These are phyloP conservation scores for Parathielavia hyrcaniae DNA, from an alignment of 495 filamentous ascomycete species.

Conservation along the genomic window DNA sequence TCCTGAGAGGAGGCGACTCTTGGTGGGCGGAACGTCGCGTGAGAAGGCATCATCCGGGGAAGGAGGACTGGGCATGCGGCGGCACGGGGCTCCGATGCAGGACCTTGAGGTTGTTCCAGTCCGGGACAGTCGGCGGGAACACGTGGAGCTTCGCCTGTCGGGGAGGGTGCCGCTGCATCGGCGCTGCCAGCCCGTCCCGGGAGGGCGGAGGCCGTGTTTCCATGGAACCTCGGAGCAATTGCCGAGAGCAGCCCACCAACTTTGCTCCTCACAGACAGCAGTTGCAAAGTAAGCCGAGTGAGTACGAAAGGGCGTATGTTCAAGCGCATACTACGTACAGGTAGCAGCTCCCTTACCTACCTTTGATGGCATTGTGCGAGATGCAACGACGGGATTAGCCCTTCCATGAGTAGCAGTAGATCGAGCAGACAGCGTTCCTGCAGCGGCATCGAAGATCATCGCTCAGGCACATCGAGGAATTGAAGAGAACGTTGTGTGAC, in stretches of 20 bases:
- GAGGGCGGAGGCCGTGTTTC: slow-evolving; percentile 7
- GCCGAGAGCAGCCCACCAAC: slow-evolving; percentile 3
- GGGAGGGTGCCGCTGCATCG: background rate
- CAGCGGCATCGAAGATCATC: no score
- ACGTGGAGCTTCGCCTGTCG: slow-evolving; percentile 9
- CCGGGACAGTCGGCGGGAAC: slow-evolving; percentile 33
- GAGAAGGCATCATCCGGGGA: slow-evolving; percentile 35
- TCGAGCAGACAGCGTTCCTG: no score
- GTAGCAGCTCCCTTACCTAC: no score
- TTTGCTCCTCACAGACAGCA: background rate
- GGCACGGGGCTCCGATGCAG: slow-evolving; percentile 58
- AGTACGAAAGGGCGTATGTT: no score
- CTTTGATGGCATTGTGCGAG: no score
- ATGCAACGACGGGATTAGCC: no score
- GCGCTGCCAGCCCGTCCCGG: slow-evolving; percentile 3
- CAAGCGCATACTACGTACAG: no score
- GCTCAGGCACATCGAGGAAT: no score
- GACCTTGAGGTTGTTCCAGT: slow-evolving; percentile 56
- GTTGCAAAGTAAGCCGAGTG: no score
- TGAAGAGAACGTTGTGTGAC: no score
- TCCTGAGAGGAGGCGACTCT: slow-evolving; percentile 48
- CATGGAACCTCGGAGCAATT: slow-evolving; percentile 14
- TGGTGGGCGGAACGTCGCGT: slow-evolving; percentile 30
- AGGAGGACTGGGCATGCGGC: slow-evolving; percentile 55
- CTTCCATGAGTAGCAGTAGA: no score